Evolutionary conservation across 768 basidiomycete species (phyloP).

Genomic region (Coprinopsis sp.): DNA sequence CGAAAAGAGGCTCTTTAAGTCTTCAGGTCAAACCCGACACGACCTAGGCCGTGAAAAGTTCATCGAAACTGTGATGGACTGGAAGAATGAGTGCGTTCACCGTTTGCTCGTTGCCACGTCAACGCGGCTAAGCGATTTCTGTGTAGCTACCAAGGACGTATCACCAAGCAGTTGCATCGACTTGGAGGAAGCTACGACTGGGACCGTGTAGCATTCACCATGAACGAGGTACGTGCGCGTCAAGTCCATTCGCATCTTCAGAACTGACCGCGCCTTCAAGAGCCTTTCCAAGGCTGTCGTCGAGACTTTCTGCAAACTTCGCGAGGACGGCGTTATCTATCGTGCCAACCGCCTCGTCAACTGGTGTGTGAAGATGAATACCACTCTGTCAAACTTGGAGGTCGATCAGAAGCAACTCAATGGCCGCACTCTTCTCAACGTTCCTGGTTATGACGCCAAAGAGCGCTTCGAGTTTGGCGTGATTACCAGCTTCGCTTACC

Average conservation of each 20-base stretch:
- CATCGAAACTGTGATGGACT: conserved; percentile 85
- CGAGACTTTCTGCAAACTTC: conserved; percentile 86
- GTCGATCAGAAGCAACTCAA: conserved; percentile 89
- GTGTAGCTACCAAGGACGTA: conserved; percentile 83
- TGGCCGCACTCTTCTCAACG: conserved; percentile 79
- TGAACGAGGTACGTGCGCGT: conserved; percentile 64
- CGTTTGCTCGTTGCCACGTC: neutral
- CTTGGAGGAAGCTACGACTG: conserved; percentile 95
- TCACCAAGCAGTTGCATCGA: conserved; percentile 82
- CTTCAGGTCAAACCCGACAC: conserved; percentile 77
- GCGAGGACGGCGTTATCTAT: conserved; percentile 90
- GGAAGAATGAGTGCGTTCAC: conserved; percentile 87
- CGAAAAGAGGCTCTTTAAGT: conserved; percentile 86
- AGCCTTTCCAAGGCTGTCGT: conserved; percentile 80
- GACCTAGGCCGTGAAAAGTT: conserved; percentile 95
- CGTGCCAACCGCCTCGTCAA: conserved; percentile 96
- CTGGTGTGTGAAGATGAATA: conserved; percentile 96
- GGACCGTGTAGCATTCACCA: conserved; percentile 92
- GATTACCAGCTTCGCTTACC: conserved; percentile 94
- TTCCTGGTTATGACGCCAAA: conserved; percentile 93
- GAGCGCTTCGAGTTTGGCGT: conserved; percentile 97
- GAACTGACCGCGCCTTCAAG: conserved; percentile 27
- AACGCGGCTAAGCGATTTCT: neutral
- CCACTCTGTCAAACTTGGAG: conserved; percentile 97
- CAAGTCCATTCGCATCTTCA: neutral